Conservation (phyloP, 2,329 filamentous ascomycete genomes). For the Teratosphaeria zuluensis region DNA sequence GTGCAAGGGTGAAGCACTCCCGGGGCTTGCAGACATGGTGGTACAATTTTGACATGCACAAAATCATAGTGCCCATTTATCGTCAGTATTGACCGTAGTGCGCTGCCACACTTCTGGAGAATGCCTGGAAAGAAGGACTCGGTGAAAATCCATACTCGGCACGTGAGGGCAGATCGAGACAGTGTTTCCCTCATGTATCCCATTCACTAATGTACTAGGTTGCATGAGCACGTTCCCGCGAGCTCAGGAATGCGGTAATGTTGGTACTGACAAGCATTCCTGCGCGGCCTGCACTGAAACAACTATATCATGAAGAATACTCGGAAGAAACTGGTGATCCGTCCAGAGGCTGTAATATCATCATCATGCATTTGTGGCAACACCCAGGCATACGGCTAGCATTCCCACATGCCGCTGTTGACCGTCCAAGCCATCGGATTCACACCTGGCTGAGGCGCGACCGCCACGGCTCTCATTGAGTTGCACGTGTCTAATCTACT, state of each 20-base stretch:
- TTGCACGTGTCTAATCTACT: not conserved
- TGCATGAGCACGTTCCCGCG: too few relatives aligned
- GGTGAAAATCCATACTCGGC: not conserved
- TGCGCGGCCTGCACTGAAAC: not conserved
- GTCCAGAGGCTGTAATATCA: not conserved
- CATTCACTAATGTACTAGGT: too few relatives aligned
- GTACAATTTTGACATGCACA: not conserved
- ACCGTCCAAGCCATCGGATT: not conserved
- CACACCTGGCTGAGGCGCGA: not conserved
- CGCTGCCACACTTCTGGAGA: not conserved
- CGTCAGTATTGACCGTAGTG: not conserved
- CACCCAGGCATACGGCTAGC: not conserved
- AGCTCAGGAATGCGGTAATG: not conserved
- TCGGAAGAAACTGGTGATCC: too few relatives aligned
- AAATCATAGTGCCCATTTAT: not conserved
- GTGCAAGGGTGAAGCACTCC: not conserved
- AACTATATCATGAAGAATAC: too few relatives aligned
- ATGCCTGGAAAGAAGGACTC: not conserved
- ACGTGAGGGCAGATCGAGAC: not conserved
- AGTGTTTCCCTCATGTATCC: not conserved
- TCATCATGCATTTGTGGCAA: not conserved
- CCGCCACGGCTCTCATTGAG: not conserved
- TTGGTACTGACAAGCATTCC: not conserved
- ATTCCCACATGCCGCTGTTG: not conserved
- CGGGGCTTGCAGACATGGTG: not conserved